These are phyloP conservation scores for Camellia lanceoleosa DNA, from an alignment of 148 eudicot species.

Conservation along the genomic window DNA sequence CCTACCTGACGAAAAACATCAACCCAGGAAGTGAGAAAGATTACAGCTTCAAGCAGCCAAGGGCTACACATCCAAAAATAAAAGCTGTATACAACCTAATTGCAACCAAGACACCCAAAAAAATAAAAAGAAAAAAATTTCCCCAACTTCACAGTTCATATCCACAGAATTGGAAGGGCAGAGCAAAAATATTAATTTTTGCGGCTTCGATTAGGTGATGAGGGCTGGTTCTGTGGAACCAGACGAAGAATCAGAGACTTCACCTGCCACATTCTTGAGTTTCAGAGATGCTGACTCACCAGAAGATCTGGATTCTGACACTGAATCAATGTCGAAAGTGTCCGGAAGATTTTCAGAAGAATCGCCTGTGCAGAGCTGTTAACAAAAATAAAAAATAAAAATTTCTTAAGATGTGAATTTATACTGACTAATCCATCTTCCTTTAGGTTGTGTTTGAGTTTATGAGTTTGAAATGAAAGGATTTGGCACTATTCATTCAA, in stretches of 20 bases:
- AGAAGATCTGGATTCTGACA: constrained; percentile 37
- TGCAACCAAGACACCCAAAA: neutral
- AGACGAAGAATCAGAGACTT: constrained; percentile 38
- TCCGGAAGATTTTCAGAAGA: constrained; percentile 47
- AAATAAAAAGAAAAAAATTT: constrained; percentile 8
- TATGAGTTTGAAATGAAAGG: too few species aligned
- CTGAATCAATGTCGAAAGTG: constrained; percentile 44
- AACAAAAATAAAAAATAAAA: neutral
- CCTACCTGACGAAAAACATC: neutral
- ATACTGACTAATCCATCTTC: neutral
- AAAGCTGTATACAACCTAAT: constrained; percentile 9
- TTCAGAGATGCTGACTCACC: constrained; percentile 42
- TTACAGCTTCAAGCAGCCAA: constrained; percentile 8
- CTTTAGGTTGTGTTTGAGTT: too few species aligned
- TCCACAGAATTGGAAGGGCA: constrained; percentile 31
- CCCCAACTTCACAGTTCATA: constrained; percentile 26
- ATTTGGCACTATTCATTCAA: too few species aligned
- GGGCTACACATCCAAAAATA: constrained; percentile 25
- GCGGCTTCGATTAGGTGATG: constrained; percentile 20
- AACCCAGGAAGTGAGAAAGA: neutral
- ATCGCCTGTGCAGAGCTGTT: constrained; percentile 39
- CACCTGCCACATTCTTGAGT: constrained; percentile 32
- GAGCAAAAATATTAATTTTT: constrained; percentile 6
- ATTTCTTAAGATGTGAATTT: constrained; percentile 1
- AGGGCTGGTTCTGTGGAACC: constrained; percentile 29